Conservation (phyloP, 1,284 basidiomycete genomes). For the Naganishia sp. region DNA sequence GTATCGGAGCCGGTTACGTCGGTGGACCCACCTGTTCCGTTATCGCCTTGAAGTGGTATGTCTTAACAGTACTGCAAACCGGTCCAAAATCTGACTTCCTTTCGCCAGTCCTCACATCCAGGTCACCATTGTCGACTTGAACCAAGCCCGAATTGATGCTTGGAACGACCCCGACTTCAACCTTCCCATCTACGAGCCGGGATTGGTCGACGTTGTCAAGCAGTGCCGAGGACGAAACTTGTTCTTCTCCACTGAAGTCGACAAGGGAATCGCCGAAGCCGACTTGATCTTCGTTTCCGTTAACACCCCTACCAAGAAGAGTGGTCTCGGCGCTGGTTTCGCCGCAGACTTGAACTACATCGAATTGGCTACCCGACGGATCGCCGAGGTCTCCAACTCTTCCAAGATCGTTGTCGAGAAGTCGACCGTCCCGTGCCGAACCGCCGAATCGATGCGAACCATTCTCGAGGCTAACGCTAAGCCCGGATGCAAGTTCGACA, state of each 20-base stretch:
- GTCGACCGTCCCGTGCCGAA: constrained; percentile 97
- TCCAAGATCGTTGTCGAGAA: constrained; percentile 99
- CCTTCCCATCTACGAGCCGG: constrained; percentile 87
- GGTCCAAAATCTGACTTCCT: background rate
- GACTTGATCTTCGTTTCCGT: constrained; percentile 67
- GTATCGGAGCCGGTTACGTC: constrained; percentile 66
- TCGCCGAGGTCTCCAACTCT: constrained; percentile 83
- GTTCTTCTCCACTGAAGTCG: constrained; percentile 95
- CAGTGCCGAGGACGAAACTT: constrained; percentile 87
- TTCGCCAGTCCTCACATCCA: constrained; percentile 70
- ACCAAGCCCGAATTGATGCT: constrained; percentile 88
- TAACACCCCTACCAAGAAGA: constrained; percentile 98
- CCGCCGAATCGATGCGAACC: constrained; percentile 97
- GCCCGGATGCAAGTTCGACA: constrained; percentile 88
- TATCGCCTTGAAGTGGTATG: constrained; percentile 56
- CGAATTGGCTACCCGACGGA: constrained; percentile 92
- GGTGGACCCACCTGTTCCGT: constrained; percentile 94
- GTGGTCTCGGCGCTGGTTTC: constrained; percentile 93
- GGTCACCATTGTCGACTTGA: constrained; percentile 97
- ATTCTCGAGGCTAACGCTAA: constrained; percentile 98
- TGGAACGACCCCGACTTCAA: constrained; percentile 69
- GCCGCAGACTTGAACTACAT: constrained; percentile 98
- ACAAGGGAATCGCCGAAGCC: constrained; percentile 87
- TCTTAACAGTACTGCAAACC: background rate
- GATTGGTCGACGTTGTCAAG: constrained; percentile 89